Conservation (phyloP, 2,329 filamentous ascomycete species). For the Fusarium scirpi region DNA sequence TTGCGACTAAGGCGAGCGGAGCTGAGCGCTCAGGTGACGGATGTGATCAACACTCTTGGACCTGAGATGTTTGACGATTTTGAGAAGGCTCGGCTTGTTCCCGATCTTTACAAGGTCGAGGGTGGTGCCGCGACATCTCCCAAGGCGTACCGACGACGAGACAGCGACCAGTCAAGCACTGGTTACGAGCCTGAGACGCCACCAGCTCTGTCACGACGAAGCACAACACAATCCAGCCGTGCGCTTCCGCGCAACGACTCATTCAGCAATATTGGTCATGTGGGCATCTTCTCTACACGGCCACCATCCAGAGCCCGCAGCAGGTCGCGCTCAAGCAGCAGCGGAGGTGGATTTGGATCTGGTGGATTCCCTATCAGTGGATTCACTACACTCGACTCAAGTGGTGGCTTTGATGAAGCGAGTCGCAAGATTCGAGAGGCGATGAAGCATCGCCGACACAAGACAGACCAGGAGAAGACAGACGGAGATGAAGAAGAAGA, state of each 20-base stretch:
- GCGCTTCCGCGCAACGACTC: conserved; percentile 86
- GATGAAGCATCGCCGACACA: conserved; percentile 75
- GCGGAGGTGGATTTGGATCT: conserved; percentile 70
- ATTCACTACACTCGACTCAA: conserved; percentile 75
- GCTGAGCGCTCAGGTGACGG: conserved; percentile 84
- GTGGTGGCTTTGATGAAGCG: conserved; percentile 83
- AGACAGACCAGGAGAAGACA: conserved; percentile 59
- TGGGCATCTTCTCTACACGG: conserved; percentile 90
- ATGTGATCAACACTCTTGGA: conserved; percentile 93
- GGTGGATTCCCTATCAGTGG: conserved; percentile 74
- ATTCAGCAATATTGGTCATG: conserved; percentile 87
- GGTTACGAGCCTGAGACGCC: conserved; percentile 55
- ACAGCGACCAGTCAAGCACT: conserved; percentile 62
- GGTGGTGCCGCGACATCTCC: conserved; percentile 43
- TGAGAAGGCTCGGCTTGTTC: conserved; percentile 77
- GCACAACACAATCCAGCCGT: conserved; percentile 66
- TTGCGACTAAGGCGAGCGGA: conserved; percentile 78
- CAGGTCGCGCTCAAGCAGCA: conserved; percentile 77
- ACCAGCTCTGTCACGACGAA: conserved; percentile 58
- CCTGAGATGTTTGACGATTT: conserved; percentile 99
- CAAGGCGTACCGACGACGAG: conserved; percentile 53
- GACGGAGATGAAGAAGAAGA: conserved; percentile 52
- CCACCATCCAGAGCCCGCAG: conserved; percentile 83
- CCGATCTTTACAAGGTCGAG: conserved; percentile 62
- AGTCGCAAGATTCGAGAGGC: conserved; percentile 85